These are phyloP conservation scores for Passiflora organensis DNA, from an alignment of 345 rosid species.

Conservation along the genomic window DNA sequence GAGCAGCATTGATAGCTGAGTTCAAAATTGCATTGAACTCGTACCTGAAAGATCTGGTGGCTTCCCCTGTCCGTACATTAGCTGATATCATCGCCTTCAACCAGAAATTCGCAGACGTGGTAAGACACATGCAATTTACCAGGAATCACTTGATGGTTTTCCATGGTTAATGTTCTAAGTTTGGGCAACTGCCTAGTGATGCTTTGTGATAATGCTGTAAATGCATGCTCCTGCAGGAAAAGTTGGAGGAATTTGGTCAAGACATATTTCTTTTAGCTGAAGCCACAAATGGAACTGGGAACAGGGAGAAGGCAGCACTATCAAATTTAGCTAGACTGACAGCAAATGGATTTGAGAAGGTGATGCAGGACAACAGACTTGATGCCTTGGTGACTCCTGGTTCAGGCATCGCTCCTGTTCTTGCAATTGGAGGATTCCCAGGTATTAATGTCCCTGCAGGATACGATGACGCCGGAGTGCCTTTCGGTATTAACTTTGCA, in stretches of 20 bases:
- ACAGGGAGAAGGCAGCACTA: constrained; percentile 25
- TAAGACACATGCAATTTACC: constrained; percentile 1
- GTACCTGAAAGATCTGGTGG: constrained; percentile 38
- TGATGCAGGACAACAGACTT: constrained; percentile 41
- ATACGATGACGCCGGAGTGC: constrained; percentile 39
- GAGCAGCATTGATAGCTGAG: constrained; percentile 37
- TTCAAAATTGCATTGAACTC: constrained; percentile 49
- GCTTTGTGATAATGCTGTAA: too few relatives aligned
- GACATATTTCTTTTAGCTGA: constrained; percentile 35
- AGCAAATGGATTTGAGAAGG: constrained; percentile 45
- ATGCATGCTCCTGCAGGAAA: constrained; percentile 34
- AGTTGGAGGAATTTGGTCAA: constrained; percentile 44
- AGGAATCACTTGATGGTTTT: too few relatives aligned
- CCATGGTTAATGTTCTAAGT: too few relatives aligned
- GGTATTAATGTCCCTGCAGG: constrained; percentile 68
- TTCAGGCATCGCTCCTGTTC: constrained; percentile 17
- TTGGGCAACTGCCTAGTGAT: too few relatives aligned
- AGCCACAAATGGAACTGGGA: constrained; percentile 36
- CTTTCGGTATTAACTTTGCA: constrained; percentile 60
- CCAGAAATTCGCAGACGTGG: constrained; percentile 37
- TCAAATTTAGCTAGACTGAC: constrained; percentile 26
- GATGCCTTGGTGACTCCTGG: constrained; percentile 50
- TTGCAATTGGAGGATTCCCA: constrained; percentile 67
- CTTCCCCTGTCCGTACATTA: constrained; percentile 53
- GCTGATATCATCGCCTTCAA: constrained; percentile 55